Evolutionary conservation across 2,329 filamentous ascomycete species (phyloP).

Genomic region (Sporothrix euskadiensis): DNA sequence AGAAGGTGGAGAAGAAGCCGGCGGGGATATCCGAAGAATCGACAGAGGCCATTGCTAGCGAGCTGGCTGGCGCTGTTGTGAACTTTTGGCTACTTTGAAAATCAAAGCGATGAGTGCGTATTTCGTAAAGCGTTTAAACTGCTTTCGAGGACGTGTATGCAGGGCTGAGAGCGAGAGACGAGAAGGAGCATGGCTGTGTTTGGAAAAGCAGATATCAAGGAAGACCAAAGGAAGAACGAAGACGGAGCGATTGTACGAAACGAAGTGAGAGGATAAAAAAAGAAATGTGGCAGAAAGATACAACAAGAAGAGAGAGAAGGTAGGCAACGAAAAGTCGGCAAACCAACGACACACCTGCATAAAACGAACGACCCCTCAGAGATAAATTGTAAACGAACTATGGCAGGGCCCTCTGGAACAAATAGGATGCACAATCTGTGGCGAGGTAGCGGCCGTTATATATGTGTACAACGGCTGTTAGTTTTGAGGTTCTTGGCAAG

Average conservation of each 20-base stretch:
- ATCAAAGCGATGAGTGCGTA: background rate
- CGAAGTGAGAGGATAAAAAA: background rate
- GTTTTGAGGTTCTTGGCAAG: too few relatives aligned
- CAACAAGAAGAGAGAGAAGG: background rate
- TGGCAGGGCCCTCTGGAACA: background rate
- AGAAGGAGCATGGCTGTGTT: background rate
- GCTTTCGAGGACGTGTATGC: background rate
- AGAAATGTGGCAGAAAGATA: background rate
- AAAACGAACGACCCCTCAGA: background rate
- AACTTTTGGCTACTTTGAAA: background rate
- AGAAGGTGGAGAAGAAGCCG: slow-evolving; percentile 38
- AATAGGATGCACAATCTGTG: background rate
- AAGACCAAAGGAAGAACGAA: background rate
- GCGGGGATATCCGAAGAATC: slow-evolving; percentile 31
- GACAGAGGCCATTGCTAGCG: slow-evolving; percentile 19
- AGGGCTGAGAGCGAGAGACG: slow-evolving; percentile 3
- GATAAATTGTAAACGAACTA: background rate
- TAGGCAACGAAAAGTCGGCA: background rate
- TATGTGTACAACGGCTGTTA: slow-evolving; percentile 1
- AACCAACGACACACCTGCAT: background rate
- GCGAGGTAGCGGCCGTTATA: background rate
- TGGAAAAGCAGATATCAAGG: background rate
- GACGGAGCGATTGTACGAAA: background rate
- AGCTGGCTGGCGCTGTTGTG: background rate
- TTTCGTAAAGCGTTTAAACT: background rate